A percentile compares a stretch with the other conserved stretches of the same genome.
phyloP scores from a whole-genome alignment of 495 filamentous ascomycete species.

The Pyronema domesticum region DNA sequence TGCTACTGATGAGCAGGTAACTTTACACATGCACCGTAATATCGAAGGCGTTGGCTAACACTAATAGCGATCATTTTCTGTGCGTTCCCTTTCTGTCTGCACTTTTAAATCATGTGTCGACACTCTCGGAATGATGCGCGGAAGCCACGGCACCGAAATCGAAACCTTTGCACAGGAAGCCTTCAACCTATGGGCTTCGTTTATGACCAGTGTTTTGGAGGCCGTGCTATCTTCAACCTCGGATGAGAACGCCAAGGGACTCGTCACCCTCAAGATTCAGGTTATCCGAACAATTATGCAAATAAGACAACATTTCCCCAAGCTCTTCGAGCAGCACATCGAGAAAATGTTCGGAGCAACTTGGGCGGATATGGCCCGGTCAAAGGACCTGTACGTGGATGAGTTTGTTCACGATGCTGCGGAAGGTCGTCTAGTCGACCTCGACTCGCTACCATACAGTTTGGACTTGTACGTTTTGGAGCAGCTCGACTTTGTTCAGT shows the following conservation, averaged over 20 bases:
- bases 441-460: constrained; percentile 79
- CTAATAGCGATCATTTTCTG: constrained; percentile 42
- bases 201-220: constrained; percentile 43
- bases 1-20: constrained; percentile 45
- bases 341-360: constrained; percentile 60
- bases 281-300: constrained; percentile 81
- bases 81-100: constrained; percentile 67
- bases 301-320: constrained; percentile 65
- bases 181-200: constrained; percentile 66
- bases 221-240: constrained; percentile 42
- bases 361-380: constrained; percentile 64
- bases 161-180: constrained; percentile 76
- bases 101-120: constrained; percentile 86
- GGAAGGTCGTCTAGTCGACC: constrained; percentile 75
- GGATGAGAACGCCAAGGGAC: constrained; percentile 26
- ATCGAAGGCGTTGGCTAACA: background rate
- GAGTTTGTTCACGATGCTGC: constrained; percentile 72
- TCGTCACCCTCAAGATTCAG: constrained; percentile 72
- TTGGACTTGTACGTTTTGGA: constrained; percentile 88
- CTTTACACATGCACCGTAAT: background rate
- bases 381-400: constrained; percentile 52
- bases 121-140: constrained; percentile 85
- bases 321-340: constrained; percentile 62
- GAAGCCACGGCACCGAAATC: constrained; percentile 68
- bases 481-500: constrained; percentile 82